Conservation (phyloP, 495 filamentous ascomycete species). For the Hypoxylon lienhwacheense region DNA sequence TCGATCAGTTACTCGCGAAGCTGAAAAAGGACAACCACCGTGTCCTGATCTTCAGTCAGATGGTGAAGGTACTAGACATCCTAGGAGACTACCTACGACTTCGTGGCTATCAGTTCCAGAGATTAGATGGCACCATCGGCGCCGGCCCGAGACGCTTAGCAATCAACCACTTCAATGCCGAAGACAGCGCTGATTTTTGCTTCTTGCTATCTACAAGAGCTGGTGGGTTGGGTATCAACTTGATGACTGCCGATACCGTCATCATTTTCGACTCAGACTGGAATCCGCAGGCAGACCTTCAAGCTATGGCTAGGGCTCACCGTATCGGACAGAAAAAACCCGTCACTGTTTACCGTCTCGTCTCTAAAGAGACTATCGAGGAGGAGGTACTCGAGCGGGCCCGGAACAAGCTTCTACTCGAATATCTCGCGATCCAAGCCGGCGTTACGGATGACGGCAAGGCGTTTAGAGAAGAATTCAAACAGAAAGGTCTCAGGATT, state of each 20-base stretch:
- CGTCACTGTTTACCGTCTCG: slow-evolving; percentile 91
- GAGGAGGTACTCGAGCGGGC: slow-evolving; percentile 96
- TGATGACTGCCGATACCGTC: slow-evolving; percentile 98
- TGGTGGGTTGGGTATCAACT: slow-evolving; percentile 94
- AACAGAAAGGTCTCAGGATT: slow-evolving; percentile 56
- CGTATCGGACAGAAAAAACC: slow-evolving; percentile 95
- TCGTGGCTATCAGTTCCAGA: slow-evolving; percentile 87
- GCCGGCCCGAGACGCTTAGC: slow-evolving; percentile 81
- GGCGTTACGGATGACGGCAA: slow-evolving; percentile 93
- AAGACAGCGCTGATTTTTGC: slow-evolving; percentile 90
- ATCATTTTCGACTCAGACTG: slow-evolving; percentile 98
- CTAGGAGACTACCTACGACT: slow-evolving; percentile 88
- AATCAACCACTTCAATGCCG: slow-evolving; percentile 97
- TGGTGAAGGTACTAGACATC: slow-evolving; percentile 99
- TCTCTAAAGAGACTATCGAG: slow-evolving; percentile 97
- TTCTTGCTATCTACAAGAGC: slow-evolving; percentile 95
- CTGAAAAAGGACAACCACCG: slow-evolving; percentile 89
- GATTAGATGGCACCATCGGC: slow-evolving; percentile 92
- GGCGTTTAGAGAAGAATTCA: slow-evolving; percentile 63
- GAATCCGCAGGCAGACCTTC: slow-evolving; percentile 98
- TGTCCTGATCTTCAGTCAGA: slow-evolving; percentile 97
- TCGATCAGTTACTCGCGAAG: slow-evolving; percentile 90
- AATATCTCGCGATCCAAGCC: slow-evolving; percentile 95
- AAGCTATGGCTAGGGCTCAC: slow-evolving; percentile 97
- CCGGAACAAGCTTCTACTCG: slow-evolving; percentile 96